phyloP scores from a whole-genome alignment of 1,139 yeast species.

The Hemisphaericaspora xylofermentans region DNA sequence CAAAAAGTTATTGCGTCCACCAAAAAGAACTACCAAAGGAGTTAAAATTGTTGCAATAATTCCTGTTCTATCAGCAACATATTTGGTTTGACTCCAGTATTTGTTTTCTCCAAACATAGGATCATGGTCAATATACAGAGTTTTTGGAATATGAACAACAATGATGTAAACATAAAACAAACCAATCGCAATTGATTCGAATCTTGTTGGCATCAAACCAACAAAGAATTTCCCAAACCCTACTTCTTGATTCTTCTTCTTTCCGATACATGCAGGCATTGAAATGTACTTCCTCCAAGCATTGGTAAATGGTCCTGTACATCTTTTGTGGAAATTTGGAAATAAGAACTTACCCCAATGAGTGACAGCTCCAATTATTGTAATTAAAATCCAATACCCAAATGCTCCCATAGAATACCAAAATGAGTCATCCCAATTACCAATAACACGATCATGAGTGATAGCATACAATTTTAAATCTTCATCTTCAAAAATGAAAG shows the following conservation, averaged over 20 bases:
- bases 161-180: conserved; percentile 47
- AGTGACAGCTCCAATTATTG: conserved; percentile 36
- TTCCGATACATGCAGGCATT: conserved; percentile 28
- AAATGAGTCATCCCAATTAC: conserved; percentile 38
- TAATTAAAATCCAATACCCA: conserved; percentile 50
- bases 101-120: conserved; percentile 22
- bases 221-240: conserved; percentile 20
- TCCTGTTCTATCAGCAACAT: conserved; percentile 34
- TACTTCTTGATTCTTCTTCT: conserved; percentile 18
- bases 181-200: conserved; percentile 19
- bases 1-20: conserved; percentile 44
- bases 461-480: conserved; percentile 13
- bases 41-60: conserved; percentile 28
- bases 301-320: conserved; percentile 24
- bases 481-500: conserved; percentile 20
- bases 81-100: conserved; percentile 23
- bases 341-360: conserved; percentile 39
- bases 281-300: conserved; percentile 26
- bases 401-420: conserved; percentile 49
- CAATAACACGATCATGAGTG: conserved; percentile 27
- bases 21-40: conserved; percentile 39
- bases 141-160: conserved; percentile 30
- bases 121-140: conserved; percentile 21
- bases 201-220: conserved; percentile 25
- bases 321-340: conserved; percentile 22